These are phyloP conservation scores for Dictyostelium firmibasis DNA, from an alignment of 78 protist species.

Conservation along the genomic window DNA sequence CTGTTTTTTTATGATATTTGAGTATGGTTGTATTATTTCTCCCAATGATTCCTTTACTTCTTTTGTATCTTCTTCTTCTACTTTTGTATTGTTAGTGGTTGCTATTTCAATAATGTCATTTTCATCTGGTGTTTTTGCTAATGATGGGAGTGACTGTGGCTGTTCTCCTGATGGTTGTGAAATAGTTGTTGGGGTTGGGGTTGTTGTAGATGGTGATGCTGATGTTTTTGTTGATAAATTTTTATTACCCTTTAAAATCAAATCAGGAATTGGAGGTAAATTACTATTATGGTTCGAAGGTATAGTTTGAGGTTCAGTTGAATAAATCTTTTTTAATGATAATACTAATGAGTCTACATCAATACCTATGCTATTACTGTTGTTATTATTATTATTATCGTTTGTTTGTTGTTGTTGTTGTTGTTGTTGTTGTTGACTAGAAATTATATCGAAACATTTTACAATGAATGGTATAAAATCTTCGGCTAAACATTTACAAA, in stretches of 20 bases:
- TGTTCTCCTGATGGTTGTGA: neutral
- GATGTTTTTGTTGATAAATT: neutral
- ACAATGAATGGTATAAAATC: slow-evolving; percentile 67
- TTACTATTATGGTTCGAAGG: neutral
- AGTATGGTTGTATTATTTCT: neutral
- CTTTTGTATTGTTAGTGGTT: neutral
- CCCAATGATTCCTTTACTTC: neutral
- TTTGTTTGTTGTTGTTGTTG: neutral
- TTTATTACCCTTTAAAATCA: neutral
- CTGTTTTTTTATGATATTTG: neutral
- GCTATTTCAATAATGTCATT: neutral
- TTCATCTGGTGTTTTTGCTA: neutral
- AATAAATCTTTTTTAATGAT: slow-evolving; percentile 17
- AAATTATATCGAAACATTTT: slow-evolving; percentile 37
- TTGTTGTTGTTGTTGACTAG: neutral
- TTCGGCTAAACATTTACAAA: slow-evolving; percentile 32
- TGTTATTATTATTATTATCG: neutral
- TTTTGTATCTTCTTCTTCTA: neutral
- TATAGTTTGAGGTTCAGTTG: neutral
- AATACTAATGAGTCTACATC: slow-evolving; percentile 2
- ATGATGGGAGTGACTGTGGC: neutral
- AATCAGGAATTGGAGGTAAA: slow-evolving; percentile 5
- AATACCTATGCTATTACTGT: neutral
- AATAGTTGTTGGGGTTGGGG: neutral
- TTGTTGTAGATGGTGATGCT: neutral